Percentiles rank a stretch among this genome's conserved stretches.
Evolutionary conservation across 2,329 filamentous ascomycete genomes (phyloP).

Genomic region (Cryphonectria japonica): DNA sequence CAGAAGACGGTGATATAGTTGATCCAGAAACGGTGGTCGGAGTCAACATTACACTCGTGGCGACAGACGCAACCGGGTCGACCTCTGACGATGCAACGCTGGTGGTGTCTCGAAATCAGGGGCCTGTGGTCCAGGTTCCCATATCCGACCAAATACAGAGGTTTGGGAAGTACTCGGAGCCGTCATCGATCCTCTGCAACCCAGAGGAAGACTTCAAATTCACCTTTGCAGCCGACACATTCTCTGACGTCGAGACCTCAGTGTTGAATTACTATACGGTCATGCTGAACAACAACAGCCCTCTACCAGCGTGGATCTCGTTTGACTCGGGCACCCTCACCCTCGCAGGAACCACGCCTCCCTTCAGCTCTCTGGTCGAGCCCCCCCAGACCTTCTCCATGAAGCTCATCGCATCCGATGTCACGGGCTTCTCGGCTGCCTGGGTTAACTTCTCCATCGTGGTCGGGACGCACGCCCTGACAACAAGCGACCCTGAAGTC

Average conservation of each 20-base stretch:
- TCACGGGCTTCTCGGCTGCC: conserved; percentile 74
- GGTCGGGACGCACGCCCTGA: conserved; percentile 71
- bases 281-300: conserved; percentile 71
- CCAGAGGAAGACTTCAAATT: conserved; percentile 58
- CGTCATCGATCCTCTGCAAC: conserved; percentile 61
- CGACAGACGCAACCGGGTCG: conserved; percentile 68
- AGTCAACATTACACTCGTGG: conserved; percentile 67
- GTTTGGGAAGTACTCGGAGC: conserved; percentile 63
- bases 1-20: conserved; percentile 53
- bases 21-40: conserved; percentile 57
- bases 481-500: conserved; percentile 62
- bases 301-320: conserved; percentile 81
- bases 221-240: conserved; percentile 61
- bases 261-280: conserved; percentile 75
- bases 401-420: conserved; percentile 76
- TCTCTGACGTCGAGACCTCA: conserved; percentile 55
- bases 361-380: conserved; percentile 63
- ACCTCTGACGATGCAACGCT: conserved; percentile 69
- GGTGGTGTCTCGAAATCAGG: conserved; percentile 64
- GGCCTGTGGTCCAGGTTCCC: conserved; percentile 59
- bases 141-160: conserved; percentile 60
- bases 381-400: conserved; percentile 75
- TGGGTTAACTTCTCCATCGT: conserved; percentile 70
- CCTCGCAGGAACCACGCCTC: conserved; percentile 74
- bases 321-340: conserved; percentile 68